phyloP scores from a whole-genome alignment of 371 early-diverging fungal species.

The Syncephalastrum monosporum region DNA sequence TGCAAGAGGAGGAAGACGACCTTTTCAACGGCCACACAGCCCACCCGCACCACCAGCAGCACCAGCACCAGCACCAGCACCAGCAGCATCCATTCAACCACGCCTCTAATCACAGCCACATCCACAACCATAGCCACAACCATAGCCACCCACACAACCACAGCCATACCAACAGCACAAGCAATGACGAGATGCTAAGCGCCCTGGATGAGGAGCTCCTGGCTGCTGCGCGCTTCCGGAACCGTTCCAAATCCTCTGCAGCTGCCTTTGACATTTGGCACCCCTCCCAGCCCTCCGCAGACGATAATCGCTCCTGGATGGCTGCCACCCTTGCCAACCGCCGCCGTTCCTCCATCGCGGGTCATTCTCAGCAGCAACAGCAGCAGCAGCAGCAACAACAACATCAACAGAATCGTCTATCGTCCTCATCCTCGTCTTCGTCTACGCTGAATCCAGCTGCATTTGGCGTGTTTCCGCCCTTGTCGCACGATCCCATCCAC shows the following conservation, averaged over 20 bases:
- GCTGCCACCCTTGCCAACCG: slow-evolving; percentile 10
- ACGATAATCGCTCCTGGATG: slow-evolving; percentile 13
- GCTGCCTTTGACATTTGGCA: slow-evolving; percentile 40
- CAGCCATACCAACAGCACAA: background rate
- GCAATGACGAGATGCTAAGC: slow-evolving; percentile 8
- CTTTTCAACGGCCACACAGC: background rate
- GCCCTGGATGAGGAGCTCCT: slow-evolving; percentile 21
- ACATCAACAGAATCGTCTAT: slow-evolving; percentile 1
- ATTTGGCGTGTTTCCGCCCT: too few species aligned
- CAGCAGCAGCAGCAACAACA: background rate
- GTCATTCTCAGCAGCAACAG: slow-evolving; percentile 1
- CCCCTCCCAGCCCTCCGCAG: slow-evolving; percentile 19
- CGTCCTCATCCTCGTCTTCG: slow-evolving; percentile 4
- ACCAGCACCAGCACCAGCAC: slow-evolving; percentile 4
- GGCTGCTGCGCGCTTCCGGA: slow-evolving; percentile 20
- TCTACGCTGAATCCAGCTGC: background rate
- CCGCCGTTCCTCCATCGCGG: slow-evolving; percentile 11
- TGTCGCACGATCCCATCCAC: too few species aligned
- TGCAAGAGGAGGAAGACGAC: slow-evolving; percentile 39
- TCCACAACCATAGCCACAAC: background rate
- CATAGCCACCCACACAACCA: background rate
- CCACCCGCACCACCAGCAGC: slow-evolving; percentile 9
- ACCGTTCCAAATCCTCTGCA: slow-evolving; percentile 41
- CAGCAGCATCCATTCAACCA: background rate
- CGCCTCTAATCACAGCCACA: too few species aligned